phyloP scores from a whole-genome alignment of 1,284 basidiomycete genomes.

The Lentinula novae-zelandiae region DNA sequence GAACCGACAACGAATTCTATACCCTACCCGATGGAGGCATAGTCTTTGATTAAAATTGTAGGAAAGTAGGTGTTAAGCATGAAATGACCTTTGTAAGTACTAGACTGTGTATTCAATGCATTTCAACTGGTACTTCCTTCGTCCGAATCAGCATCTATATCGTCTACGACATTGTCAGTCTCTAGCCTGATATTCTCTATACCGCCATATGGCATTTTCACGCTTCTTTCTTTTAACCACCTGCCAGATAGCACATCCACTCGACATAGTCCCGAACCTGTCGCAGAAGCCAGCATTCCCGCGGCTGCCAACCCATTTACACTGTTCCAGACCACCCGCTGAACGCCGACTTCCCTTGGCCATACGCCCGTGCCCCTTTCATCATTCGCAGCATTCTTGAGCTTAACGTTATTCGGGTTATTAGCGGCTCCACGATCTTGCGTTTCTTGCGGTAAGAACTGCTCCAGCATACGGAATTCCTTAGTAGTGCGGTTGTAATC shows the following conservation, averaged over 20 bases:
- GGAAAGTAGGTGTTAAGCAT: no score
- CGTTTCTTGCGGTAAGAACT: constrained; percentile 72
- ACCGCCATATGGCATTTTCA: constrained; percentile 51
- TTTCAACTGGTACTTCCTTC: not conserved
- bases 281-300: constrained; percentile 72
- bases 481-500: constrained; percentile 75
- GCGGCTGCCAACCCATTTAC: constrained; percentile 65
- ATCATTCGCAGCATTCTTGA: constrained; percentile 20
- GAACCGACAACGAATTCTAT: no score
- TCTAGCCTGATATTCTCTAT: constrained; percentile 26
- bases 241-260: constrained; percentile 74
- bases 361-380: constrained; percentile 58
- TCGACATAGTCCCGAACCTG: constrained; percentile 80
- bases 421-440: constrained; percentile 47
- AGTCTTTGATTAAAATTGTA: no score
- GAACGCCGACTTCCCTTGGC: constrained; percentile 71
- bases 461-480: constrained; percentile 82
- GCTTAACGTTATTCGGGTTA: constrained; percentile 22
- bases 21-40: no score
- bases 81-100: no score
- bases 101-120: no score
- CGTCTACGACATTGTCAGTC: not conserved
- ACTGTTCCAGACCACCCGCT: constrained; percentile 77
- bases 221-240: constrained; percentile 51
- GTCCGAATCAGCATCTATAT: constrained; percentile 5